phyloP scores from a whole-genome alignment of 73 alveolate genomes.

The Stentor coeruleus region DNA sequence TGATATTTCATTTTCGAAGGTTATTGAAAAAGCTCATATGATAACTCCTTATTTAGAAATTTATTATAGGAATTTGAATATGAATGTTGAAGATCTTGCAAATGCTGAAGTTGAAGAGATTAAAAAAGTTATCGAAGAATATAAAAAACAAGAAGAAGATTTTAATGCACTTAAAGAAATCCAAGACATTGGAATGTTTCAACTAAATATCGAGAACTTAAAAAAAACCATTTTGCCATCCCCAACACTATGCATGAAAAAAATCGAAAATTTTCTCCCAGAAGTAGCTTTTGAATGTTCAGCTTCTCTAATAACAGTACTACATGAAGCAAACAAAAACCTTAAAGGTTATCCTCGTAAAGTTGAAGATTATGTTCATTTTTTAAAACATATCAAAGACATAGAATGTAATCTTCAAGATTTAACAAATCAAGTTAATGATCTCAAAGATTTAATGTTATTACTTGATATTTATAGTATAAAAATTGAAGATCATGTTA shows the following conservation, averaged over 20 bases:
- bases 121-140: conserved; percentile 45
- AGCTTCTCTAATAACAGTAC: conserved; percentile 22
- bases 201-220: conserved; percentile 54
- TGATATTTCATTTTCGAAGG: conserved; percentile 50
- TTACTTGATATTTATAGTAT: conserved; percentile 65
- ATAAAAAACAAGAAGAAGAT: conserved; percentile 45
- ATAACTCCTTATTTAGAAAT: conserved; percentile 50
- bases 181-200: conserved; percentile 53
- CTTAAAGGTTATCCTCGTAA: conserved; percentile 50
- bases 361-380: conserved; percentile 65
- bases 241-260: conserved; percentile 39
- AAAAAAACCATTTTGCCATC: conserved; percentile 51
- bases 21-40: conserved; percentile 40
- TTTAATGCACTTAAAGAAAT: conserved; percentile 52
- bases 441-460: conserved; percentile 49
- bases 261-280: conserved; percentile 43
- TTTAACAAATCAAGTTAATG: conserved; percentile 50
- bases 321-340: conserved; percentile 34
- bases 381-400: conserved; percentile 54
- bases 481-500: conserved; percentile 60
- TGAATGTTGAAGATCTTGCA: conserved; percentile 46
- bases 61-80: conserved; percentile 51
- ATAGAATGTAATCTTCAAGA: conserved; percentile 55
- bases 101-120: conserved; percentile 61
- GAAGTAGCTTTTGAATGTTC: conserved; percentile 45